Base-by-base conservation (phyloP, 2,329 filamentous ascomycete species). In the Pezicula carpinea region DNA sequence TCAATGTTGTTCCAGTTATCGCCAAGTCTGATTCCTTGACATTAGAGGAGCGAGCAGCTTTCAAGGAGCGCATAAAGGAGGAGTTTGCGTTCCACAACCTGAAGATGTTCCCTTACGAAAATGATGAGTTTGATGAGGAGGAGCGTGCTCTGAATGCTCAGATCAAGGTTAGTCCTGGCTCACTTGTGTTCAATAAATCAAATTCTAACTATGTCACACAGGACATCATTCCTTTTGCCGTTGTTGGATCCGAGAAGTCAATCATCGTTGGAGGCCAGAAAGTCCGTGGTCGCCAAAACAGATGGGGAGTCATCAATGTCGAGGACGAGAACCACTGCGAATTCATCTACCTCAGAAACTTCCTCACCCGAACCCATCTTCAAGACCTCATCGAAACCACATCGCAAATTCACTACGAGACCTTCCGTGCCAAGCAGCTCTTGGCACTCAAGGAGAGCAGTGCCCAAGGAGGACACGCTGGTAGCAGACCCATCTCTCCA, bases 81-180 rank as follows among this genome's bases (percentile, higher is more conserved):
- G 93, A 99, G 71, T 99, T 99, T 69, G 77, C 88, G 49, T 99
- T 99, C 86, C 93, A 99, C 82, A 97, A 97, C 79, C 82, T 99
- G 65, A 92, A 96, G 80, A 99, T 99, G 93, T 99, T 95, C 79
- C 93, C 93, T 51, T 99, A 99, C 70, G 93, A 99, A 71, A 97
- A 96, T 67, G 93, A 99, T 63, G 93, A 99, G 78, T 86, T 97
- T 61, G 93, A 99, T 66, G 87, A 93, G 56, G 93, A 99, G 77
- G 93, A 99, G 76, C 86, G 89, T 62, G 84, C 85, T 52, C 77
- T 95, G 72, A 97, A 97, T 75, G 83, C 82, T 50, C 88, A 95
- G 67, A 99, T 99, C 75, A 97, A 97, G 87, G 91, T 95, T 73
- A 52, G 73, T 61, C 38, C 15, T 15, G 8, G 31, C 11, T 17